Conservation (phyloP, 1,139 yeast species). For the Magnusiomyces ingens region DNA sequence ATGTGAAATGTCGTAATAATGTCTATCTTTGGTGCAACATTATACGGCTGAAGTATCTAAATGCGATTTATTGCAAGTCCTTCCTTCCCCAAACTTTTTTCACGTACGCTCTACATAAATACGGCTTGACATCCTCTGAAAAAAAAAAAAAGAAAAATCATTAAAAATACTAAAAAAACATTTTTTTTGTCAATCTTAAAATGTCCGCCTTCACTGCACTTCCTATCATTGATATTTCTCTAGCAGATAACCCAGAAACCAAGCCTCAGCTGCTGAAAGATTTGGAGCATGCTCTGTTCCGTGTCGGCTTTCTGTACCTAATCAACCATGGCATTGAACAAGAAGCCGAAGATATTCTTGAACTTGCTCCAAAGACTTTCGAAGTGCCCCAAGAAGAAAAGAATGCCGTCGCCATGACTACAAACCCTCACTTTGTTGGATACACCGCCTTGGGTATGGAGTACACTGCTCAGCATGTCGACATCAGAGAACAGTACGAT, state of each 20-base stretch:
- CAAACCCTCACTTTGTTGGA: conserved; percentile 62
- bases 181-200: too few relatives aligned
- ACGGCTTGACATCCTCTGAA: too few relatives aligned
- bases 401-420: conserved; percentile 48
- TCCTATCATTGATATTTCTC: conserved; percentile 31
- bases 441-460: conserved; percentile 62
- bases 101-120: too few relatives aligned
- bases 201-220: conserved; percentile 19
- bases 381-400: conserved; percentile 47
- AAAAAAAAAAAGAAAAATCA: too few relatives aligned
- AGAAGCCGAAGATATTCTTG: conserved; percentile 39
- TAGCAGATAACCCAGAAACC: conserved; percentile 34
- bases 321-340: conserved; percentile 42
- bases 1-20: too few relatives aligned
- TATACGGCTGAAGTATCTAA: too few relatives aligned
- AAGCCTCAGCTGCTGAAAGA: conserved; percentile 41
- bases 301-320: conserved; percentile 55
- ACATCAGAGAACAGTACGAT: conserved; percentile 65
- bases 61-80: too few relatives aligned
- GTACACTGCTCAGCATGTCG: conserved; percentile 52
- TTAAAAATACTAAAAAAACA: too few relatives aligned
- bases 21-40: too few relatives aligned
- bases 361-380: conserved; percentile 45
- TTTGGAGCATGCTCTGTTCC: conserved; percentile 49
- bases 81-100: too few relatives aligned